Evolutionary conservation across 179 eudicot species (phyloP).

Genomic region (Amaranthus tricolor): DNA sequence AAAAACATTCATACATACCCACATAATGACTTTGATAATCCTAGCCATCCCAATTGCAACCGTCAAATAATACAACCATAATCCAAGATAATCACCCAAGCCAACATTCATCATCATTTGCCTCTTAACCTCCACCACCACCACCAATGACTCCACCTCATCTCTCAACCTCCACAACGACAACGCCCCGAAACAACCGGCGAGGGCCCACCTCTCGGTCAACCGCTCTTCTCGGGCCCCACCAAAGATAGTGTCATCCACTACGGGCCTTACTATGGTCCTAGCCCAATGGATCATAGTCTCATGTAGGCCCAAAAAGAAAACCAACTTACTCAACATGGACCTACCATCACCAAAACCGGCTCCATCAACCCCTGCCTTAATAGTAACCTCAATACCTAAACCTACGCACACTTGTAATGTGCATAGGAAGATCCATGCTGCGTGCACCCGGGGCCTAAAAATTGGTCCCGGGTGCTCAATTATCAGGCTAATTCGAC

Average conservation of each 20-base stretch:
- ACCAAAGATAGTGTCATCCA: constrained; percentile 64
- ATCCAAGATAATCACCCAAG: constrained; percentile 57
- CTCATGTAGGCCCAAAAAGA: constrained; percentile 80
- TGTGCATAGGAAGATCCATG: constrained; percentile 65
- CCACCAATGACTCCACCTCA: constrained; percentile 70
- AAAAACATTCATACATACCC: constrained; percentile 39
- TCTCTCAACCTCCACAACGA: constrained; percentile 78
- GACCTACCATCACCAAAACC: constrained; percentile 44
- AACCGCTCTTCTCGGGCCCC: constrained; percentile 41
- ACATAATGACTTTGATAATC: constrained; percentile 46
- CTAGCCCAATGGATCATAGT: constrained; percentile 67
- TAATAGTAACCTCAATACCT: constrained; percentile 65
- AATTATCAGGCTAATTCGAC: constrained; percentile 29
- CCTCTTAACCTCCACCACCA: constrained; percentile 54
- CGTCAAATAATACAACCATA: constrained; percentile 68
- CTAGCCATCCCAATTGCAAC: constrained; percentile 63
- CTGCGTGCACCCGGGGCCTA: constrained; percentile 36
- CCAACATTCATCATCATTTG: constrained; percentile 41
- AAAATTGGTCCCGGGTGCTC: constrained; percentile 28
- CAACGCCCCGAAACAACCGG: constrained; percentile 49
- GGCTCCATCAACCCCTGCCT: constrained; percentile 49
- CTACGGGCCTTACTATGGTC: constrained; percentile 57
- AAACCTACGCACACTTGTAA: constrained; percentile 59
- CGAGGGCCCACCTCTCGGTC: constrained; percentile 57
- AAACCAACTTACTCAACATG: constrained; percentile 40